Evolutionary conservation across 768 basidiomycete genomes (phyloP).

Genomic region (Mycena amicta): DNA sequence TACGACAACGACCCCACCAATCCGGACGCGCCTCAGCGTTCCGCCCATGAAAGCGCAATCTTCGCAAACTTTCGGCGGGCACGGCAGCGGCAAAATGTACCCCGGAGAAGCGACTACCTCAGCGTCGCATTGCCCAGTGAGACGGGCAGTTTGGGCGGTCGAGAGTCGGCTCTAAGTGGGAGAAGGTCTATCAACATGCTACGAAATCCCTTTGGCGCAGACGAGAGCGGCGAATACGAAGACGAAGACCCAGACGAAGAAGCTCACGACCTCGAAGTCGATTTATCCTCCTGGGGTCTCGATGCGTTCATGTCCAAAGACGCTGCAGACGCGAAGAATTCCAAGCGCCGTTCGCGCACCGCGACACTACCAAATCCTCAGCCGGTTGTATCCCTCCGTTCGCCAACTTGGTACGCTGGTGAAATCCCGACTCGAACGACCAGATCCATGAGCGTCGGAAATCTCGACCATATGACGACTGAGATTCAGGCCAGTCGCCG

Average conservation of each 20-base stretch:
- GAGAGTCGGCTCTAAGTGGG: conserved; percentile 51
- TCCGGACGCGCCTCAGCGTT: conserved; percentile 58
- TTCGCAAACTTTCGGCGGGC: conserved; percentile 76
- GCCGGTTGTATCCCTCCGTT: conserved; percentile 38
- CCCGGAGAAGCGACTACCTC: conserved; percentile 67
- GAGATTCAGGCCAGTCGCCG: conserved; percentile 41
- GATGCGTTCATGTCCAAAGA: conserved; percentile 76
- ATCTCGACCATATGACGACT: conserved; percentile 46
- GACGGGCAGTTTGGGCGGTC: conserved; percentile 45
- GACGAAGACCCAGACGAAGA: conserved; percentile 40
- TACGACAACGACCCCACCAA: conserved; percentile 88
- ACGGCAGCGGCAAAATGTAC: conserved; percentile 42
- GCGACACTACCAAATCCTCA: conserved; percentile 42
- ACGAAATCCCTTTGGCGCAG: conserved; percentile 75
- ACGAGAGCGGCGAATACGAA: conserved; percentile 57
- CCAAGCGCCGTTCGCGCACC: conserved; percentile 43
- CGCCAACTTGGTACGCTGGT: conserved; percentile 46
- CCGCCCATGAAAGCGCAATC: conserved; percentile 83
- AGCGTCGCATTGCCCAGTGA: conserved; percentile 71
- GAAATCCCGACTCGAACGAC: conserved; percentile 42
- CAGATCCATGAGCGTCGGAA: conserved; percentile 69
- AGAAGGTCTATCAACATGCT: conserved; percentile 63
- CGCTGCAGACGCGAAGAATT: conserved; percentile 44
- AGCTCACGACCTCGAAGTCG: conserved; percentile 68
- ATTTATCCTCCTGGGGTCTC: conserved; percentile 83